Base-by-base conservation (phyloP, 2,329 filamentous ascomycete genomes). In the Botrytis pseudocinerea region DNA sequence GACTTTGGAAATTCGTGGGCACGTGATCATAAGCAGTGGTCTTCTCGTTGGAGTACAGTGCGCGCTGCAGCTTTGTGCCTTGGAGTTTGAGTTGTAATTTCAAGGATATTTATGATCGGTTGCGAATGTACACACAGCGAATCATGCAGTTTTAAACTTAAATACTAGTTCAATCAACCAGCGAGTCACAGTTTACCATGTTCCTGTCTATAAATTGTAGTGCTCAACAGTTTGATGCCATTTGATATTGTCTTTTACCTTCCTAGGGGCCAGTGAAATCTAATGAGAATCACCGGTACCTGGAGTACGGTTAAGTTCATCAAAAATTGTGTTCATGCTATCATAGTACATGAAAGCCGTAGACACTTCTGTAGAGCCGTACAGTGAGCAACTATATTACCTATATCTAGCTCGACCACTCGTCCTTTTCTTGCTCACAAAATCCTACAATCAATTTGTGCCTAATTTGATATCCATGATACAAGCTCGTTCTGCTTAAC, bases 361-460 rank as follows among this genome's bases (percentile, higher is more conserved):
- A 40, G 20, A 20, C 38, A 9, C 4, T 25, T 51, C 1, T n/a
- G 1, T 12, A 18, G 8, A 38, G 5, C 44, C 3, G 7, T 66
- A 20, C 32, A 18, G 7, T 0, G 12, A 35, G 32, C 22, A 65
- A 3, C 4, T 16, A 38, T 20, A 10, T 22, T n/a, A 0, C 4
- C 9, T n/a, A n/a, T 62, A n/a, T 62, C 4, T 48, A 64, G 10
- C 4, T 28, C 44, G 1, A 12, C 10, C 42, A 64, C 8, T 32
- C 35, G 35, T 35, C 35, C 14, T 6, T 40, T 20, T 7, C 10
- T 25, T 10, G 5, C n/a, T 25, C 32, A 40, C 20, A 54, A 38
- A 22, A 40, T 4, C 7, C 5, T 14, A 0, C n/a, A 3, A 28
- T 14, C 1, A 0, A 0, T 54, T 20, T 28, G 22, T 1, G 32